Percentiles rank a stretch among this genome's conserved stretches.
Evolutionary conservation across 2,329 filamentous ascomycete species (phyloP).

Genomic region (Ustulina deusta): DNA sequence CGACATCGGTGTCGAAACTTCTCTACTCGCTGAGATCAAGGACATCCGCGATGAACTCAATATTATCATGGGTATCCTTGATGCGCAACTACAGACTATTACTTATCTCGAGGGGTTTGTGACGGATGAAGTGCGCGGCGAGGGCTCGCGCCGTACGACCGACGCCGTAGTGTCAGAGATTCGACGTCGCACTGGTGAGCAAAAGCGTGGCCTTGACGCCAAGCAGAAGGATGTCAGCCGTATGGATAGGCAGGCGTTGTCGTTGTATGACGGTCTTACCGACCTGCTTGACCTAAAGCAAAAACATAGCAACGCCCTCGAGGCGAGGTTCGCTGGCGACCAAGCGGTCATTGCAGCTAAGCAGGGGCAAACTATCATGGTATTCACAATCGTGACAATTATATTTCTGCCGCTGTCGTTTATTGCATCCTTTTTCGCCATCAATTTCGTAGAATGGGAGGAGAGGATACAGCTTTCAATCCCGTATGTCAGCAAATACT

Average conservation of each 20-base stretch:
- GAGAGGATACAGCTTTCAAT: slow-evolving; percentile 54
- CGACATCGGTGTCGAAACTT: slow-evolving; percentile 71
- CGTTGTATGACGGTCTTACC: slow-evolving; percentile 70
- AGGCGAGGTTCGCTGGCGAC: slow-evolving; percentile 71
- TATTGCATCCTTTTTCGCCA: slow-evolving; percentile 59
- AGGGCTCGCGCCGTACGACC: slow-evolving; percentile 44
- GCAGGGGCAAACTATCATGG: slow-evolving; percentile 59
- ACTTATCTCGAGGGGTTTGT: slow-evolving; percentile 61
- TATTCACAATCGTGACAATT: slow-evolving; percentile 61
- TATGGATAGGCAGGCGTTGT: slow-evolving; percentile 72
- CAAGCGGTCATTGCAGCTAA: slow-evolving; percentile 71
- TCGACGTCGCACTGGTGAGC: slow-evolving; percentile 66
- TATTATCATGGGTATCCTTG: slow-evolving; percentile 67
- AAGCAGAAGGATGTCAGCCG: slow-evolving; percentile 70
- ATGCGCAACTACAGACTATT: slow-evolving; percentile 61
- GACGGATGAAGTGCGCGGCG: slow-evolving; percentile 50
- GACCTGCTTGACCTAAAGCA: slow-evolving; percentile 76
- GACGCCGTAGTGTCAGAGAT: slow-evolving; percentile 57
- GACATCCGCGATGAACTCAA: slow-evolving; percentile 76
- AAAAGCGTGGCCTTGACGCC: slow-evolving; percentile 67
- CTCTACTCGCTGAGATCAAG: slow-evolving; percentile 72
- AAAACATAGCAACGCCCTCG: slow-evolving; percentile 75
- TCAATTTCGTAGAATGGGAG: slow-evolving; percentile 61
- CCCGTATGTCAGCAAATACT: slow-evolving; percentile 65
- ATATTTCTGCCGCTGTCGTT: slow-evolving; percentile 60